Evolutionary conservation across 2,329 filamentous ascomycete genomes (phyloP).

Genomic region (Epichloe sp.): DNA sequence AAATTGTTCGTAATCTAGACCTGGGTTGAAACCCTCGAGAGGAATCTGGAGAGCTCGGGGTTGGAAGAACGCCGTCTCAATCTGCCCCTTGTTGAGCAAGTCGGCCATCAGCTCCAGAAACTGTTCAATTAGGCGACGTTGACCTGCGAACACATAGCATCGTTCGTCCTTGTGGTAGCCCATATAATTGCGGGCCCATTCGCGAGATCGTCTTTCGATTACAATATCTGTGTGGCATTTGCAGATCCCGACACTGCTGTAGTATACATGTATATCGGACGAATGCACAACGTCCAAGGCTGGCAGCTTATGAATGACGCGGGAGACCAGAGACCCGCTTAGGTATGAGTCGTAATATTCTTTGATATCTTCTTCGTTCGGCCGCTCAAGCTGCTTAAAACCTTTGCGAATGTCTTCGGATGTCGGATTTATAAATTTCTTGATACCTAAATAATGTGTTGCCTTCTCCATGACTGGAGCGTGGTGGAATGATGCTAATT

Average conservation of each 20-base stretch:
- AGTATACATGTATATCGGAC: not conserved
- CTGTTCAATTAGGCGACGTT: conserved; percentile 3
- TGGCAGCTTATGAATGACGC: not conserved
- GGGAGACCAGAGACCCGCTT: not conserved
- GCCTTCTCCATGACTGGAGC: not conserved
- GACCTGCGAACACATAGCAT: conserved; percentile 8
- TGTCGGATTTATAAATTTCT: not conserved
- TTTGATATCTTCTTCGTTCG: not conserved
- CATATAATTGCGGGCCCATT: conserved; percentile 2
- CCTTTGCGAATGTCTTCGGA: not conserved
- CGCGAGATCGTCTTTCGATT: not conserved
- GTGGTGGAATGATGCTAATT: not conserved
- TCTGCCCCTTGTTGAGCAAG: not conserved
- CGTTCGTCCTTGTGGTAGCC: conserved; percentile 1
- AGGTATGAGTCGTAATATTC: not conserved
- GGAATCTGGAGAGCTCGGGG: not conserved
- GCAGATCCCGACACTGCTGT: not conserved
- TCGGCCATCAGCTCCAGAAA: conserved; percentile 1
- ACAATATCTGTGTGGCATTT: not conserved
- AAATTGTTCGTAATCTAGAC: conserved; percentile 2
- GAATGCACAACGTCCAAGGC: not conserved
- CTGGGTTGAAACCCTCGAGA: not conserved
- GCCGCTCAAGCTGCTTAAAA: not conserved
- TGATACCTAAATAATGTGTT: not conserved
- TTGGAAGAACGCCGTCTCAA: not conserved